phyloP scores from a whole-genome alignment of 2,329 filamentous ascomycete genomes.

The Karstenula rhodostoma region DNA sequence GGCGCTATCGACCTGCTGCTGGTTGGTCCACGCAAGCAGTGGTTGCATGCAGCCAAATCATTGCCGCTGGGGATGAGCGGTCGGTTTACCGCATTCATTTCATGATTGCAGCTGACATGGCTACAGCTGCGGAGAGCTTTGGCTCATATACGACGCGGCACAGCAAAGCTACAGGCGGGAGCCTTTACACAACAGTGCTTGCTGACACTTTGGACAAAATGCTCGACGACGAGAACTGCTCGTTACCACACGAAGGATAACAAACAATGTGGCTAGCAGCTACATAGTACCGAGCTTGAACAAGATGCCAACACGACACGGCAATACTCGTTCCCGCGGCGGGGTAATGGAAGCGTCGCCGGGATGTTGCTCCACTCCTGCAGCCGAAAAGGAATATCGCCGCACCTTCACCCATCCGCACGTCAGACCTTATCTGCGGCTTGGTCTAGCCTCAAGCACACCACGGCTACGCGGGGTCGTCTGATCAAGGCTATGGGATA shows the following conservation, averaged over 20 bases:
- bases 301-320: conserved; percentile 16
- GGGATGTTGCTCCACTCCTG: conserved; percentile 34
- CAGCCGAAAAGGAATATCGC: conserved; percentile 39
- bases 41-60: conserved; percentile 28
- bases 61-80: conserved; percentile 25
- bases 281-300: conserved; percentile 3
- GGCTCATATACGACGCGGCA: conserved; percentile 2
- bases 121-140: conserved; percentile 21
- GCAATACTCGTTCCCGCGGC: conserved; percentile 25
- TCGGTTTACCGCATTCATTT: conserved; percentile 24
- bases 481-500: conserved; percentile 33
- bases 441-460: conserved; percentile 26
- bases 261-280: background rate
- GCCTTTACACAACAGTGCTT: no score
- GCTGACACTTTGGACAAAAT: background rate
- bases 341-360: conserved; percentile 38
- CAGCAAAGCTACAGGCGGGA: background rate
- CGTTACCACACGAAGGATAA: background rate
- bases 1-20: conserved; percentile 28
- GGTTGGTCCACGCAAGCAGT: conserved; percentile 28
- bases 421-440: conserved; percentile 42
- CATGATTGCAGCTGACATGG: conserved; percentile 27
- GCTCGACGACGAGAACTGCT: background rate
- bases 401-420: conserved; percentile 26
- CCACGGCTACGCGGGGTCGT: conserved; percentile 31